Conservation (phyloP, 768 basidiomycete species). For the Mrakia gelida region DNA sequence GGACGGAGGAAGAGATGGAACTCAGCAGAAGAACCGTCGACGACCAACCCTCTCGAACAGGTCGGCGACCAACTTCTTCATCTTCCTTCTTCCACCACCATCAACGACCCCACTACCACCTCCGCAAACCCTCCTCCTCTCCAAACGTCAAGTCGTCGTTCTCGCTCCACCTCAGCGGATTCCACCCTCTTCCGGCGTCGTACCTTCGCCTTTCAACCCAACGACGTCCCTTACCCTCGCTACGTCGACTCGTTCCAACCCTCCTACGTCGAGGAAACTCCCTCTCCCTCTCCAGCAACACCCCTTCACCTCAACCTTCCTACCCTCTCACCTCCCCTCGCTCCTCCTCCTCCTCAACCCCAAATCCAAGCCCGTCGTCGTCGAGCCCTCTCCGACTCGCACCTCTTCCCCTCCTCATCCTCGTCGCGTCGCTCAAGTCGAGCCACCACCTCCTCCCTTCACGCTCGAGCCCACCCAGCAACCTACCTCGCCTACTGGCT, state of each 20-base stretch:
- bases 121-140: too few relatives aligned
- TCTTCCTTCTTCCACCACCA: not conserved
- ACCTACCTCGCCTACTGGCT: constrained; percentile 1
- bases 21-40: not conserved
- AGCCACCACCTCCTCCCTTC: not conserved
- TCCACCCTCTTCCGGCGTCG: not conserved
- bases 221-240: not conserved
- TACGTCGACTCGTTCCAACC: constrained; percentile 1
- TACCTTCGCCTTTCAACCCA: not conserved
- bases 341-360: not conserved
- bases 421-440: not conserved
- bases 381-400: not conserved
- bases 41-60: not conserved
- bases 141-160: too few relatives aligned
- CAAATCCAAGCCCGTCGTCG: not conserved
- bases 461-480: not conserved
- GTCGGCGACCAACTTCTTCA: not conserved
- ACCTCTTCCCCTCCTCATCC: not conserved
- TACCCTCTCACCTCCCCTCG: not conserved
- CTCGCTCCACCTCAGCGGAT: too few relatives aligned
- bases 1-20: not conserved
- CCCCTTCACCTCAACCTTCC: not conserved
- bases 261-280: too few relatives aligned
- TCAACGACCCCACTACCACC: too few relatives aligned
- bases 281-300: too few relatives aligned